Evolutionary conservation across 2,329 filamentous ascomycete genomes (phyloP), one percentile per base, ranked within the genome.

Genomic region (Zymoseptoria tritici): DNA sequence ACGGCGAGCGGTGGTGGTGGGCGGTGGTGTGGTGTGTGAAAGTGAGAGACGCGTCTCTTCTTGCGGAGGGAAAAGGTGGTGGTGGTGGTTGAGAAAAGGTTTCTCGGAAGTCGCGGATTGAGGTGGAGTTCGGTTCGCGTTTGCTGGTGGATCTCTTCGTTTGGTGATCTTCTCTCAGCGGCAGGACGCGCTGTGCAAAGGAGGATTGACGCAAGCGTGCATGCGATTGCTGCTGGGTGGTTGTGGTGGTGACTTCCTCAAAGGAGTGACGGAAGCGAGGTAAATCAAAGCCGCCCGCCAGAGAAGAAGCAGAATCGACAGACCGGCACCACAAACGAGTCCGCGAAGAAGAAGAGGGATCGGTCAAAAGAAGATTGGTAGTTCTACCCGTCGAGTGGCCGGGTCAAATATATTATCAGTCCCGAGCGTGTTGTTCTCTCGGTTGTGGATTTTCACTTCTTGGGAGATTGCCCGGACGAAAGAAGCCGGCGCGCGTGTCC

Each of bases 11-110:
- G 21, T 22, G 21, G 21, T 22, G 21, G 21, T 2, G 9, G 16
- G 36, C 77, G 80, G 83, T 83, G 71, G 56, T 57, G 58, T 50
- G 57, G 9, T 42, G 36, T 46, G 36, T 46, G 36, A 46, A 46
- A 16, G 36, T n/a, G 36, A n/a, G 16, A n/a, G 36, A 46, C 36
- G 36, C 36, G 36, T 46, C 36, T 46, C 36, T 46, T 42, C 13
- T 19, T 46, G 36, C 22, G 22, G 22, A 24, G 21, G 4, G 22
- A 24, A 24, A 24, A 24, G 21, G 22, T 24, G 22, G 22, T 13
- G 16, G 16, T 13, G 36, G 36, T 46, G 36, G 5, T 16, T 13
- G 16, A n/a, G 13, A 46, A 46, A n/a, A 46, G 36, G 36, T 16
- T 46, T 46, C 16, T 46, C 36, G 13, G 13, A 46, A 46, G 36